These are phyloP conservation scores for Plasmodium ovale DNA, from an alignment of 169 alveolate genomes.

Conservation along the genomic window DNA sequence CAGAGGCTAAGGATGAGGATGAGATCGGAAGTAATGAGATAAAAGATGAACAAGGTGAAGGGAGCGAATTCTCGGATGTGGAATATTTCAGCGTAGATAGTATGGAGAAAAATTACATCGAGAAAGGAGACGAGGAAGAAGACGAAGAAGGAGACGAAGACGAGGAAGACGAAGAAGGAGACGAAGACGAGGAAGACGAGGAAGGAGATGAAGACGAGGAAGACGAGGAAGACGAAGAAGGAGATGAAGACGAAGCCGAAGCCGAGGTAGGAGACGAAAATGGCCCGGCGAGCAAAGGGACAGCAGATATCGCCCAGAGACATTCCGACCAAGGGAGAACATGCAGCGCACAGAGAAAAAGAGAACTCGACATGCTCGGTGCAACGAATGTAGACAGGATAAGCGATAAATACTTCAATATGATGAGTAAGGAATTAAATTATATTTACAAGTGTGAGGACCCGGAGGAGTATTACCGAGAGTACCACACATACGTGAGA, in stretches of 20 bases:
- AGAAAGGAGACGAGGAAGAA: background rate
- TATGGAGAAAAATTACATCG: slow-evolving; percentile 1
- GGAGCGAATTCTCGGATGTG: background rate
- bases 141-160: background rate
- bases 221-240: background rate
- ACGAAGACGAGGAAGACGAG: background rate
- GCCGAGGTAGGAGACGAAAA: background rate
- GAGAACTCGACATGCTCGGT: background rate
- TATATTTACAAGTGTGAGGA: slow-evolving; percentile 39
- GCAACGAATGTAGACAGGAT: slow-evolving; percentile 6
- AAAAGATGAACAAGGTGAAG: background rate
- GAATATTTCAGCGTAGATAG: slow-evolving; percentile 19
- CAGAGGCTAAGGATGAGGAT: background rate
- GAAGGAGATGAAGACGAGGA: background rate
- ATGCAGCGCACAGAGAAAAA: background rate
- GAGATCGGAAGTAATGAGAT: background rate
- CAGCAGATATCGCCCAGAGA: background rate
- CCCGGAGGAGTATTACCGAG: slow-evolving; percentile 35
- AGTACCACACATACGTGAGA: slow-evolving; percentile 11
- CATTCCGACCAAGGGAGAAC: background rate
- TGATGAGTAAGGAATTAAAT: slow-evolving; percentile 37
- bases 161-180: background rate
- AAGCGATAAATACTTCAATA: slow-evolving; percentile 21
- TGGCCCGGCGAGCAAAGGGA: background rate
- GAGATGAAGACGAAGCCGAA: background rate